A percentile compares a stretch with the other conserved stretches of the same genome.
phyloP scores from a whole-genome alignment of 768 basidiomycete genomes.

The Boletus rubescentipes region DNA sequence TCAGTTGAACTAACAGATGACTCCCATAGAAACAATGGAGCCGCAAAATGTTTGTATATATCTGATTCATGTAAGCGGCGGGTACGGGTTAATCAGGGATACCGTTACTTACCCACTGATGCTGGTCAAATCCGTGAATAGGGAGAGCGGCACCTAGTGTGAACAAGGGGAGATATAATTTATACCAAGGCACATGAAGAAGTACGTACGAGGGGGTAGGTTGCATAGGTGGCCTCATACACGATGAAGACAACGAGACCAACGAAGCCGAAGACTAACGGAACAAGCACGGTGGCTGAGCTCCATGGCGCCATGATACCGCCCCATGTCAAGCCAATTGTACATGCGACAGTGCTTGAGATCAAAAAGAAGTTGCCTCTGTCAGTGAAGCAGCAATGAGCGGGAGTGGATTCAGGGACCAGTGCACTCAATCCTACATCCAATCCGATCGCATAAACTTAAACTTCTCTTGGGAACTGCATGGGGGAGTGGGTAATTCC shows the following conservation, averaged over 20 bases:
- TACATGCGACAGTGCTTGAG: no score
- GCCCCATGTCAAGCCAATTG: no score
- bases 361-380: no score
- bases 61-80: background rate
- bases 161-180: background rate
- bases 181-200: background rate
- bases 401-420: background rate
- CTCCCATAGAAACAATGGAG: background rate
- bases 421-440: no score
- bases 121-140: background rate
- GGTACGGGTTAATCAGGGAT: no score
- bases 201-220: slow-evolving; percentile 33
- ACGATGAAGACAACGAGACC: slow-evolving; percentile 39
- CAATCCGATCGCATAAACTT: no score
- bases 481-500: no score
- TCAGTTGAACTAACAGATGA: slow-evolving; percentile 21
- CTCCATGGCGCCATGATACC: slow-evolving; percentile 31
- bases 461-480: no score
- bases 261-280: slow-evolving; percentile 42
- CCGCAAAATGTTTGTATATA: background rate
- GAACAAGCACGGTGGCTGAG: slow-evolving; percentile 39
- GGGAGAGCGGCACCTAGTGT: slow-evolving; percentile 15
- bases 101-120: slow-evolving; percentile 21
- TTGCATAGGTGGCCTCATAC: slow-evolving; percentile 37
- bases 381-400: background rate